Evolutionary conservation across 371 early-diverging fungal species (phyloP).

Genomic region (Lichtheimia ramosa): DNA sequence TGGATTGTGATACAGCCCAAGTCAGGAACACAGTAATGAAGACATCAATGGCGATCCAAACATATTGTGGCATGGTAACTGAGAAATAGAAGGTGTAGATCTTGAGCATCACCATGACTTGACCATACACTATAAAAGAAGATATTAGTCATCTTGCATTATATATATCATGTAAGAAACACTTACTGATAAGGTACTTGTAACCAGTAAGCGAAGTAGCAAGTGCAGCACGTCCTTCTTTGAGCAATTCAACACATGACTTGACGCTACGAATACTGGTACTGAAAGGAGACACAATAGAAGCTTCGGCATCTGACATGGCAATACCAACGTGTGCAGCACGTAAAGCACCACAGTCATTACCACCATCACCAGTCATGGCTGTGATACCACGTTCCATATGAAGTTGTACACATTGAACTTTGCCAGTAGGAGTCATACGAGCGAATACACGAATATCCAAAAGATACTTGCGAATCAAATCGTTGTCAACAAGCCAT

Average conservation of each 20-base stretch:
- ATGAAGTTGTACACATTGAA: slow-evolving; percentile 58
- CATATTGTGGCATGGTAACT: slow-evolving; percentile 55
- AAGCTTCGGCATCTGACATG: slow-evolving; percentile 74
- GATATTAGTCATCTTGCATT: neutral
- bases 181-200: slow-evolving; percentile 60
- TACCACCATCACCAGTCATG: slow-evolving; percentile 99
- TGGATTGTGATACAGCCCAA: slow-evolving; percentile 66
- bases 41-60: slow-evolving; percentile 59
- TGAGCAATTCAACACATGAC: slow-evolving; percentile 69
- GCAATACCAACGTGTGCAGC: slow-evolving; percentile 95
- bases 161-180: neutral
- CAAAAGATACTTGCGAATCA: slow-evolving; percentile 42
- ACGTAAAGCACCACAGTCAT: slow-evolving; percentile 95
- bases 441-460: slow-evolving; percentile 71
- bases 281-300: slow-evolving; percentile 86
- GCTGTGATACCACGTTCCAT: slow-evolving; percentile 66
- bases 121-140: slow-evolving; percentile 59
- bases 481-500: slow-evolving; percentile 24
- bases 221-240: slow-evolving; percentile 71
- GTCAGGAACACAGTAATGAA: slow-evolving; percentile 42
- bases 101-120: slow-evolving; percentile 65
- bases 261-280: slow-evolving; percentile 60
- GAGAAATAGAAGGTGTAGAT: slow-evolving; percentile 60
- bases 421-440: slow-evolving; percentile 77
- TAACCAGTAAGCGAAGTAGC: slow-evolving; percentile 77